Conservation (phyloP, 768 basidiomycete species). For the Tephrocybe rancida region DNA sequence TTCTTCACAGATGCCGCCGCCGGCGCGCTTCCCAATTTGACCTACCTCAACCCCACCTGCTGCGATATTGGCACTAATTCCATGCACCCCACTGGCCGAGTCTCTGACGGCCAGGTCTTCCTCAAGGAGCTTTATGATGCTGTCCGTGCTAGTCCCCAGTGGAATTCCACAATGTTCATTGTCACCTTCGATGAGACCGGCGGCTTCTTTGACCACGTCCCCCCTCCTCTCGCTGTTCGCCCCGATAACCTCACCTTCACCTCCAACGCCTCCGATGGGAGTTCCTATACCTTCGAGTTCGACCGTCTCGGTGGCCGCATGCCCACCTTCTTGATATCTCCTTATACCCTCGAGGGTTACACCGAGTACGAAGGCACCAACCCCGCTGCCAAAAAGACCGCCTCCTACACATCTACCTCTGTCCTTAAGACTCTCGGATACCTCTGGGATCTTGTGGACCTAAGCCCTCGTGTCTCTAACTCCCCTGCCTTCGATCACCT, state of each 20-base stretch:
- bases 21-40: constrained; percentile 28
- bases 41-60: constrained; percentile 30
- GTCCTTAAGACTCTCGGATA: constrained; percentile 6
- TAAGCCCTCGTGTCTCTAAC: constrained; percentile 13
- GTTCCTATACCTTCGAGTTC: constrained; percentile 25
- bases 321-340: constrained; percentile 26
- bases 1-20: constrained; percentile 29
- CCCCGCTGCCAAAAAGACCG: neutral
- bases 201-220: constrained; percentile 35
- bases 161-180: constrained; percentile 30
- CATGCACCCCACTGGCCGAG: constrained; percentile 26
- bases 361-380: constrained; percentile 28
- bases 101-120: constrained; percentile 28
- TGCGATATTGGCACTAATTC: constrained; percentile 22
- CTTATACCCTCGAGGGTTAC: constrained; percentile 22
- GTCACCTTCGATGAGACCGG: constrained; percentile 35
- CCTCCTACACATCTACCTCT: constrained; percentile 15
- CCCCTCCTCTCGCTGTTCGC: constrained; percentile 29
- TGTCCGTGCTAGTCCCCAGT: constrained; percentile 26
- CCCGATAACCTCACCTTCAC: constrained; percentile 28
- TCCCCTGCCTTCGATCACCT: constrained; percentile 19
- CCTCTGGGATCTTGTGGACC: constrained; percentile 14
- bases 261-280: constrained; percentile 24
- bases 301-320: constrained; percentile 30
- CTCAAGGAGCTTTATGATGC: constrained; percentile 33